Base-by-base conservation (phyloP, 2,329 filamentous ascomycete species). In the Fusarium burgessii region DNA sequence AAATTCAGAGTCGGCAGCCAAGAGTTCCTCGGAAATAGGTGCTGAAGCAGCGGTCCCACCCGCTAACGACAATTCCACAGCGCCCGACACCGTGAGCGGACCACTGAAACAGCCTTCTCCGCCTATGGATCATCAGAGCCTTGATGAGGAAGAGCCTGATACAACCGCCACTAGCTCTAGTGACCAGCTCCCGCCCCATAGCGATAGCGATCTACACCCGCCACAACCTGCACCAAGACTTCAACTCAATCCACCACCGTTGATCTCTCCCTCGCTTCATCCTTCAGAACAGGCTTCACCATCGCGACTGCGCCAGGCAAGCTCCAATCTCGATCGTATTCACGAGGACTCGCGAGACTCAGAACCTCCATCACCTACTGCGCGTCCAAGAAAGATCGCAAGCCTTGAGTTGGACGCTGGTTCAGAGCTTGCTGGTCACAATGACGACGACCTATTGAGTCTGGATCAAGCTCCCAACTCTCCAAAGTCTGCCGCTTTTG, bases 281-380 rank as follows among this genome's bases (percentile, higher is more conserved):
- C 66, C 62, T 62, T 41, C 65, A 25, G 66, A 73, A 51, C 62
- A 71, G 35, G 38, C 66, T 25, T 74, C 70, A 25, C 73, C 74
- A 55, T 67, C 67, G 20, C 70, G 73, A 50, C 70, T 38, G 52
- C 71, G 58, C 14, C 71, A 63, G 45, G 64, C 62, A 55, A 75
- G 65, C 62, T 75, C 74, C 13, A 74, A 76, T 43, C 76, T 77
- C 50, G 73, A 55, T 51, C 71, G 76, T 58, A 77, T 77, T 27
- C 68, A 73, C 68, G 76, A 77, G 40, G 57, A 74, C 62, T 58
- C 61, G 50, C 62, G 66, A 41, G 62, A 70, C 42, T 56, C 59
- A 15, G 32, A 25, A 25, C 66, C 65, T 8, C 46, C 62, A 40
- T 70, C 69, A 23, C 52, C 71, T 18, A 55, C 63, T 20, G 51